Evolutionary conservation across 768 basidiomycete genomes (phyloP), one percentile per base, ranked within the genome.

Genomic region (Mycena metata): DNA sequence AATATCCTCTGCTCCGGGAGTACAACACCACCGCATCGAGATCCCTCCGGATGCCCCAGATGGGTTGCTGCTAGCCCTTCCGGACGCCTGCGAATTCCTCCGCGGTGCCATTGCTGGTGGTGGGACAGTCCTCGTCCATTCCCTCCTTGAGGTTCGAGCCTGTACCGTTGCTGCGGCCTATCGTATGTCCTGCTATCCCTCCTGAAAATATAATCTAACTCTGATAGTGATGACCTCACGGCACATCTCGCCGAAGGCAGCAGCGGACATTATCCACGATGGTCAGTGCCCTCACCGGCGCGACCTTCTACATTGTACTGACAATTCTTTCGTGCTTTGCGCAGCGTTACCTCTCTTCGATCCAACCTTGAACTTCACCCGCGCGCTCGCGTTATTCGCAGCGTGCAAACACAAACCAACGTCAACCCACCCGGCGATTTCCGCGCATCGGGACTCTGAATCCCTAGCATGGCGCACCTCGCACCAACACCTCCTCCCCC

Each of bases 261-360:
- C 86, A 15, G 78, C 78, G 54, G 67, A 73, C 2, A 67, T 81
- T 21, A 76, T 89, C 8, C 81, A 85, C 74, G 74, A 83, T 60
- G 85, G 88, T 85, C 56, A 66, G 78, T 75, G 30, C 6, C 3
- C 30, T 23, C 9, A 35, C 39, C 16, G 23, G 24, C 21, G 21
- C 39, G 45, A 1, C 17, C 43, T 13, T 3, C 17, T 35, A 23
- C 10, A 56, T 46, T 30, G 19, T 16, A 26, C 45, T 56, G 23
- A 66, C 57, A 23, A 24, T 59, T 47, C 23, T 19, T 46, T 15
- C 26, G 21, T 17, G n/a, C 17, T 21, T 8, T 33, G 12, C 26
- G 15, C 61, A 87, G 88, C 81, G 11, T 79, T 89, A 11, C 88
- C 89, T 6, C 79, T 90, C 4, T 90, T 88, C 75, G 84, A 85